These are phyloP conservation scores for Cladobotryum protrusum DNA, from an alignment of 2,329 filamentous ascomycete species.

Conservation along the genomic window DNA sequence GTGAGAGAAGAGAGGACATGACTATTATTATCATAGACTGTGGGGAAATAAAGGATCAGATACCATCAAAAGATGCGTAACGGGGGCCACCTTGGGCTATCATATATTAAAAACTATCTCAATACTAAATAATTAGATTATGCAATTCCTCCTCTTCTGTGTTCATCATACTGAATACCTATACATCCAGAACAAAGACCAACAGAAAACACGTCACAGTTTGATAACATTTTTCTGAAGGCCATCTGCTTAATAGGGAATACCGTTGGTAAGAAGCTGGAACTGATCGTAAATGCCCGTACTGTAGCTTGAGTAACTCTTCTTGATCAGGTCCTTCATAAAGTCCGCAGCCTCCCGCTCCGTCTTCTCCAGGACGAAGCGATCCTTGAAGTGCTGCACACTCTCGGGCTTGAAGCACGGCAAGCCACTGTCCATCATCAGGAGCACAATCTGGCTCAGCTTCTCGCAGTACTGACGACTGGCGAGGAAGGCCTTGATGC, in stretches of 20 bases:
- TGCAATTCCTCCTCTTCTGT: too few species aligned
- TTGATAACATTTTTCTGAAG: not conserved
- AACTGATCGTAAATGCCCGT: conserved; percentile 98
- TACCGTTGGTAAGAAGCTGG: conserved; percentile 93
- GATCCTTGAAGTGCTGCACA: conserved; percentile 82
- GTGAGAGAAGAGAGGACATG: not conserved
- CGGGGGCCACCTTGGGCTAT: not conserved
- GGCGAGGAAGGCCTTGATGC: conserved; percentile 90
- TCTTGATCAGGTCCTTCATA: conserved; percentile 82
- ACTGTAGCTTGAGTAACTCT: conserved; percentile 83
- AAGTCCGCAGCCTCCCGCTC: conserved; percentile 93
- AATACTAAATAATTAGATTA: too few species aligned
- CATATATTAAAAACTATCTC: not conserved
- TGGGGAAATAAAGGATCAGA: too few species aligned
- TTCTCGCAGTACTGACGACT: conserved; percentile 81
- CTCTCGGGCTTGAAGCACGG: conserved; percentile 98
- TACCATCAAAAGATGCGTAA: too few species aligned
- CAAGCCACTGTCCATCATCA: conserved; percentile 94
- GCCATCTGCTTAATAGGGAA: conserved; percentile 63
- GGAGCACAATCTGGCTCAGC: conserved; percentile 77
- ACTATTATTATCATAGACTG: too few species aligned
- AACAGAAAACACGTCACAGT: too few species aligned
- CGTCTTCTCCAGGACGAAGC: conserved; percentile 86
- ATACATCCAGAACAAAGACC: too few species aligned
- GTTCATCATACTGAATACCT: too few species aligned